Evolutionary conservation across 2,329 filamentous ascomycete species (phyloP), one percentile per base, ranked within the genome.

Genomic region (Fusarium protoensiforme): DNA sequence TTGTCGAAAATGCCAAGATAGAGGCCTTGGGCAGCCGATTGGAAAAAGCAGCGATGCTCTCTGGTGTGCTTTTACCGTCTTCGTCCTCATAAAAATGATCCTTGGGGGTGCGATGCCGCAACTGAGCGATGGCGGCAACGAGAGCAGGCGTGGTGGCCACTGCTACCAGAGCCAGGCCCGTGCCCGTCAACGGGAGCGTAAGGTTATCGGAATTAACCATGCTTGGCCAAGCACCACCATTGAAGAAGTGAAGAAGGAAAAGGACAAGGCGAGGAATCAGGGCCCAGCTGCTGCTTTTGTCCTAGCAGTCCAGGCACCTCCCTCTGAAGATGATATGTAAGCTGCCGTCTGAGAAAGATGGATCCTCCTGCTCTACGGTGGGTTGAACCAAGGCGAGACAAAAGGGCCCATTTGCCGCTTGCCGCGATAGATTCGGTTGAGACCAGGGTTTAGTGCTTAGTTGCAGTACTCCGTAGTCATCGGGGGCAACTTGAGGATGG

Each of bases 21-120:
- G 85, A 78, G 5, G 84, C 69, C 78, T 92, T 92, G 62, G 91
- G 87, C 65, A 86, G 76, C 65, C 84, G 88, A 71, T 89, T 87
- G 31, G 92, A 92, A 78, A 92, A 95, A 41, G 85, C 85, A 24
- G 86, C 86, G 61, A 90, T 79, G 2, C 91, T 90, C 77, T 92
- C 90, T 43, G 89, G 86, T 0, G 90, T 92, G 35, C 91, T 92
- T 71, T 87, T 85, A 57, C 93, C 93, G 81, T 95, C 93, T 69
- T 87, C 83, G 77, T 95, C 93, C 74, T 91, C 84, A 77, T 95
- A 95, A 14, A 86, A 83, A 13, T 86, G 82, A 43, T 87, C 83
- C 65, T 82, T 82, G 10, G 82, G 80, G 6, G 78, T 78, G 27
- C 80, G 80, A 41, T 79, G 75, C 35, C 80, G 81, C 38, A 81